Evolutionary conservation across 257 asterid genomes (phyloP), one percentile per base, ranked within the genome.

Genomic region (Petrea volubilis): DNA sequence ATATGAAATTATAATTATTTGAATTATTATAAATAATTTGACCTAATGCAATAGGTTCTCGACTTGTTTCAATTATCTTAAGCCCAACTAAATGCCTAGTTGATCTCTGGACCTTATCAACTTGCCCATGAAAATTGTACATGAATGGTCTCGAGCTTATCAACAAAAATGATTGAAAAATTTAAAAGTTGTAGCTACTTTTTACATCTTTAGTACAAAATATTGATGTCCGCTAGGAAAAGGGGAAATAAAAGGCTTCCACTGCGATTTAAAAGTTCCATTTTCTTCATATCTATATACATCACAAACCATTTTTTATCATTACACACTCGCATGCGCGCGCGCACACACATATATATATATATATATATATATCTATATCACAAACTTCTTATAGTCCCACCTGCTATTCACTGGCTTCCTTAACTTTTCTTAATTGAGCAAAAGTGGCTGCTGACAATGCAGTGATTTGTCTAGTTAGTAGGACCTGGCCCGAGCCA

Each of bases 361-460:
- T 33, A 33, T 33, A 33, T 38, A n/a, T 10, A 7, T 40, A 40
- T 40, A 40, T 40, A 40, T 40, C 10, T 11, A 15, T 49, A 49
- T 49, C 25, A 18, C 13, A 49, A 49, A 49, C 24, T 18, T 49
- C 9, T 49, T 20, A 3, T 49, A 17, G 51, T 18, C 12, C 56
- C 56, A 44, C 51, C 2, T 44, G 4, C 21, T 15, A 44, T 44
- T 21, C 51, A 56, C 50, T n/a, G 55, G 60, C 47, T 52, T 52
- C 60, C 21, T 4, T 8, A 28, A 24, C 58, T 20, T 36, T 23
- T 38, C 65, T 68, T 7, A 58, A 62, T 53, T 51, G 25, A 27
- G 21, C 58, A 44, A 2, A n/a, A 61, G 64, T 62, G 70, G 50
- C 64, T 34, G 27, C 64, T 50, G 64, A 62, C 64, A 25, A 49